Percentiles rank a stretch among this genome's conserved stretches.
Conservation (phyloP, 2,329 filamentous ascomycete species). For the Emmonsiellopsis sp. region DNA sequence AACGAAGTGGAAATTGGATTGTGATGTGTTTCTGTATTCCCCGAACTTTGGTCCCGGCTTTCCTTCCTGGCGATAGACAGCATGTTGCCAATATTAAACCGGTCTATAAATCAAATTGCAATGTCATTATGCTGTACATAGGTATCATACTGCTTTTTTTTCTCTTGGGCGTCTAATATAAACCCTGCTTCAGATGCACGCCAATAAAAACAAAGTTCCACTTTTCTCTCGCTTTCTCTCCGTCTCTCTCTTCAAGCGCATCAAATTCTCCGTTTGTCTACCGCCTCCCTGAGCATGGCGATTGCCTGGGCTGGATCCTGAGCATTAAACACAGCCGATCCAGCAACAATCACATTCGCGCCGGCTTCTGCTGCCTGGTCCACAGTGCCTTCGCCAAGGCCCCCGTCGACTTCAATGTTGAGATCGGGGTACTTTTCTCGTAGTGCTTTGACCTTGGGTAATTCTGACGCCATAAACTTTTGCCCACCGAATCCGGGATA, state of each 20-base stretch:
- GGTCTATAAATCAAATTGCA: background rate
- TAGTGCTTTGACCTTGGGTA: slow-evolving; percentile 84
- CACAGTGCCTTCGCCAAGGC: slow-evolving; percentile 77
- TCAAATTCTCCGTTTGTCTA: slow-evolving; percentile 49
- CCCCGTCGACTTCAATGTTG: slow-evolving; percentile 96
- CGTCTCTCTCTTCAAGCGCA: background rate
- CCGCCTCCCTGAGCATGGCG: slow-evolving; percentile 64
- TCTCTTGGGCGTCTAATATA: too few relatives aligned
- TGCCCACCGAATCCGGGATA: slow-evolving; percentile 95
- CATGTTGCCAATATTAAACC: background rate
- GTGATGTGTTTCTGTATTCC: too few relatives aligned
- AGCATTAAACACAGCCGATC: slow-evolving; percentile 90
- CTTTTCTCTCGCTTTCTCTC: background rate
- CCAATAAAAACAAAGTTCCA: background rate
- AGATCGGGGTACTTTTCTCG: slow-evolving; percentile 77
- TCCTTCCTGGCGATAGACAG: too few relatives aligned
- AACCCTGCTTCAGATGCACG: background rate
- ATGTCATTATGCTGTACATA: background rate
- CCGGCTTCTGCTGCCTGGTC: slow-evolving; percentile 90
- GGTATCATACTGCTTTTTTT: too few relatives aligned
- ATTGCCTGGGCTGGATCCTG: slow-evolving; percentile 84
- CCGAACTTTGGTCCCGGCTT: too few relatives aligned
- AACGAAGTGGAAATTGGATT: too few relatives aligned
- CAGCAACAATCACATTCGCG: slow-evolving; percentile 95
- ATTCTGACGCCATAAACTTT: slow-evolving; percentile 94